Evolutionary conservation across 768 basidiomycete species (phyloP).

Genomic region (Boletus rubropictus): DNA sequence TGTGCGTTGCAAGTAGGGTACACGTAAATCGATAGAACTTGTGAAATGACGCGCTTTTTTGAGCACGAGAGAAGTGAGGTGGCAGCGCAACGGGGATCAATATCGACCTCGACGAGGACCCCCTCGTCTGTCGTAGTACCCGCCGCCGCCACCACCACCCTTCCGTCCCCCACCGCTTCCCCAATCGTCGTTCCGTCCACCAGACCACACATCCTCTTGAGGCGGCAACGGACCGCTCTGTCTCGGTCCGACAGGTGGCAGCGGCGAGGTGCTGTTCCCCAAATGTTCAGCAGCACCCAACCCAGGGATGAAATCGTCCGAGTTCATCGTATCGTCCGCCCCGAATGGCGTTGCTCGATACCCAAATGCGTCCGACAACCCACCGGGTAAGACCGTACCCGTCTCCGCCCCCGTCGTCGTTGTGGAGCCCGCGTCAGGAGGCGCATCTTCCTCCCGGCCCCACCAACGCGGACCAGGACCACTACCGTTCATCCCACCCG

Average conservation of each 20-base stretch:
- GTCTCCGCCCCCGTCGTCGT: background rate
- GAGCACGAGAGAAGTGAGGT: background rate
- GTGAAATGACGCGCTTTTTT: background rate
- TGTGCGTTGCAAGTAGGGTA: background rate
- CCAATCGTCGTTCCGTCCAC: slow-evolving; percentile 35
- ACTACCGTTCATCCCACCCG: slow-evolving; percentile 15
- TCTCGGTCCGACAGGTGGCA: slow-evolving; percentile 30
- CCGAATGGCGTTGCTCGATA: slow-evolving; percentile 23
- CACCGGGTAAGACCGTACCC: slow-evolving; percentile 16
- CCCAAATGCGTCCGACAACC: slow-evolving; percentile 17
- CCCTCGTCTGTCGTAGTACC: slow-evolving; percentile 24
- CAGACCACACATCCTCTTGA: slow-evolving; percentile 49
- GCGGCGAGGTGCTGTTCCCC: background rate
- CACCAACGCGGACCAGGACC: slow-evolving; percentile 31
- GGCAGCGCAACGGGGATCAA: background rate
- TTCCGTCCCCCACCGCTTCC: slow-evolving; percentile 25
- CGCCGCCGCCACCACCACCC: slow-evolving; percentile 30
- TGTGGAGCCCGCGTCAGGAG: background rate
- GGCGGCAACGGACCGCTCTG: slow-evolving; percentile 36
- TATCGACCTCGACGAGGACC: slow-evolving; percentile 24
- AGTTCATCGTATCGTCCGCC: slow-evolving; percentile 26
- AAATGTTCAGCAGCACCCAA: slow-evolving; percentile 40
- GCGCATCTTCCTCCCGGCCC: slow-evolving; percentile 42
- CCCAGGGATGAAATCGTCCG: slow-evolving; percentile 63
- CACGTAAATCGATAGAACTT: slow-evolving; percentile 3